Conservation (phyloP, 176 grass and related monocot species). For the Hordeum marinum region DNA sequence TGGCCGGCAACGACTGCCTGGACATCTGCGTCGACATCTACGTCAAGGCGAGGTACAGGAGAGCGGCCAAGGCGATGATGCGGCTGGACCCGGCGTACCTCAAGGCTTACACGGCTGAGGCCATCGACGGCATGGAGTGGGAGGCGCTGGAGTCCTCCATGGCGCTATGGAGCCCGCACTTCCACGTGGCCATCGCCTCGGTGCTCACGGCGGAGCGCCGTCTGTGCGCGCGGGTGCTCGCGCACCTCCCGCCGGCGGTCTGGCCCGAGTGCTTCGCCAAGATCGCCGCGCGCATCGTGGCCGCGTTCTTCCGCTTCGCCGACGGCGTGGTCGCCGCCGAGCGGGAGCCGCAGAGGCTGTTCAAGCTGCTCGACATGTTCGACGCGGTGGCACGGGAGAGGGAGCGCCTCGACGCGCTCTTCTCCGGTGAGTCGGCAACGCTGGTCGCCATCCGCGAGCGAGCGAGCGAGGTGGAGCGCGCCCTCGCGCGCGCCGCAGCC, state of each 20-base stretch:
- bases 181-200: slow-evolving; percentile 42
- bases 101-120: slow-evolving; percentile 50
- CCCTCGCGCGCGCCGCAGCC: slow-evolving; percentile 40
- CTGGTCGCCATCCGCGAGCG: slow-evolving; percentile 39
- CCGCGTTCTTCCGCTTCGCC: slow-evolving; percentile 60
- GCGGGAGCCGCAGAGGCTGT: slow-evolving; percentile 59
- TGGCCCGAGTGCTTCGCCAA: slow-evolving; percentile 72
- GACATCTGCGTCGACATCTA: slow-evolving; percentile 76
- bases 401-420: slow-evolving; percentile 28
- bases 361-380: slow-evolving; percentile 76
- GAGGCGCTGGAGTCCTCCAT: slow-evolving; percentile 53
- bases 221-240: slow-evolving; percentile 50
- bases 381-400: slow-evolving; percentile 33
- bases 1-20: slow-evolving; percentile 59
- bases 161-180: slow-evolving; percentile 49
- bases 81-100: slow-evolving; percentile 59
- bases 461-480: slow-evolving; percentile 45
- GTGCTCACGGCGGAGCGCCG: slow-evolving; percentile 50
- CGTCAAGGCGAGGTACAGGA: slow-evolving; percentile 58
- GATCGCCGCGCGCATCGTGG: slow-evolving; percentile 49
- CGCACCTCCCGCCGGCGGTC: slow-evolving; percentile 27
- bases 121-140: slow-evolving; percentile 66
- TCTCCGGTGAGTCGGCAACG: slow-evolving; percentile 38
- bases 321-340: slow-evolving; percentile 41
- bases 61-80: slow-evolving; percentile 73